Evolutionary conservation across 306 rosid species (phyloP).

Genomic region (Quercus berberidifolia): DNA sequence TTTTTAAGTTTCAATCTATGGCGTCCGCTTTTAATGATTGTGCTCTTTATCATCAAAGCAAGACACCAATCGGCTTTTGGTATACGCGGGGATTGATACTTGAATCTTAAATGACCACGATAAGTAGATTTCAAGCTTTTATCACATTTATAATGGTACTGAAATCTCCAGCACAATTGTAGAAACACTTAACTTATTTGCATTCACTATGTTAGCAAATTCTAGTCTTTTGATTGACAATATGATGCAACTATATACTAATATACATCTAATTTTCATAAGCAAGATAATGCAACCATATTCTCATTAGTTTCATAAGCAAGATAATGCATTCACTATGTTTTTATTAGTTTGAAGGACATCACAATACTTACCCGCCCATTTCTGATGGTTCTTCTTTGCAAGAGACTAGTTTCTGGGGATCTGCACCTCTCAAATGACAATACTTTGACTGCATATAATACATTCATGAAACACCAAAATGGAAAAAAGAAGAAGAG

Average conservation of each 20-base stretch:
- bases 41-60: no score
- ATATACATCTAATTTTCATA: neutral
- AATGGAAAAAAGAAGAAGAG: neutral
- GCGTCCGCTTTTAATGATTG: no score
- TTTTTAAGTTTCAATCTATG: no score
- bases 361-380: conserved; percentile 85
- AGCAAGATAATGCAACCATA: neutral
- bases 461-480: neutral
- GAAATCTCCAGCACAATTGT: neutral
- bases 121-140: neutral
- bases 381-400: conserved; percentile 92
- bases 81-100: no score
- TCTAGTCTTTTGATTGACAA: neutral
- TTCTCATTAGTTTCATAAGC: neutral
- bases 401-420: conserved; percentile 56
- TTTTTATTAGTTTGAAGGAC: neutral
- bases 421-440: conserved; percentile 61
- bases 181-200: neutral
- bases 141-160: neutral
- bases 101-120: neutral
- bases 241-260: neutral
- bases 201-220: neutral
- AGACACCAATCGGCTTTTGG: no score
- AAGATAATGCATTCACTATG: neutral
- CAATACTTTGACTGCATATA: conserved; percentile 80